Percentiles rank a stretch among this genome's conserved stretches.
Evolutionary conservation across 257 asterid species (phyloP).

Genomic region (Solanum okadae): DNA sequence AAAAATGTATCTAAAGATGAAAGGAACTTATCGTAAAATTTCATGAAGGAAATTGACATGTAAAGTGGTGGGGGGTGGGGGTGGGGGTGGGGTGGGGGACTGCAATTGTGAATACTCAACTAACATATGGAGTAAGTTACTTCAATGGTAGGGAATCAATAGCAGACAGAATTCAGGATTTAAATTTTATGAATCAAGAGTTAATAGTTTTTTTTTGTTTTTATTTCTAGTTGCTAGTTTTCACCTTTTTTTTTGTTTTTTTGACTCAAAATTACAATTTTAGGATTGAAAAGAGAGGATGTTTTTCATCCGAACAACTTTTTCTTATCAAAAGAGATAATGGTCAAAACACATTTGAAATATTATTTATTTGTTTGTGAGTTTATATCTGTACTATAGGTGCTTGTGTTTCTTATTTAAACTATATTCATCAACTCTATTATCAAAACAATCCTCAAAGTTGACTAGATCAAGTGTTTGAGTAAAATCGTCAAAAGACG

Average conservation of each 20-base stretch:
- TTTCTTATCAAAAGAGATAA: background rate
- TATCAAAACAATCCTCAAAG: background rate
- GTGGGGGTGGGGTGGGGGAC: background rate
- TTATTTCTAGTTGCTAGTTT: too few relatives aligned
- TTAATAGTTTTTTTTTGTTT: too few relatives aligned
- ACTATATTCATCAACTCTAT: background rate
- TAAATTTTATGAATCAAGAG: too few relatives aligned
- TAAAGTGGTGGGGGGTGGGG: background rate
- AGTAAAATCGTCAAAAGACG: too few relatives aligned
- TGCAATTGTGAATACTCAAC: background rate
- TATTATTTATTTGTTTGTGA: too few relatives aligned
- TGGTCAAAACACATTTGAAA: background rate
- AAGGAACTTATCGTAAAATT: background rate
- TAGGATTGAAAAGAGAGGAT: too few relatives aligned
- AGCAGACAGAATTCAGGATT: too few relatives aligned
- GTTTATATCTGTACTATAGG: too few relatives aligned
- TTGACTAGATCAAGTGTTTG: too few relatives aligned
- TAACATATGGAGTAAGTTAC: background rate
- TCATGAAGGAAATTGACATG: background rate
- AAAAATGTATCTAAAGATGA: background rate
- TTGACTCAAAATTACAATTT: too few relatives aligned
- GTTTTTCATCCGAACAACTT: accelerated
- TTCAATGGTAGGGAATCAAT: background rate
- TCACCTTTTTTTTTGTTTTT: too few relatives aligned
- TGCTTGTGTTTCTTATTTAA: too few relatives aligned